Conservation (phyloP, 305 asterid genomes). For the Rubia occidens region DNA sequence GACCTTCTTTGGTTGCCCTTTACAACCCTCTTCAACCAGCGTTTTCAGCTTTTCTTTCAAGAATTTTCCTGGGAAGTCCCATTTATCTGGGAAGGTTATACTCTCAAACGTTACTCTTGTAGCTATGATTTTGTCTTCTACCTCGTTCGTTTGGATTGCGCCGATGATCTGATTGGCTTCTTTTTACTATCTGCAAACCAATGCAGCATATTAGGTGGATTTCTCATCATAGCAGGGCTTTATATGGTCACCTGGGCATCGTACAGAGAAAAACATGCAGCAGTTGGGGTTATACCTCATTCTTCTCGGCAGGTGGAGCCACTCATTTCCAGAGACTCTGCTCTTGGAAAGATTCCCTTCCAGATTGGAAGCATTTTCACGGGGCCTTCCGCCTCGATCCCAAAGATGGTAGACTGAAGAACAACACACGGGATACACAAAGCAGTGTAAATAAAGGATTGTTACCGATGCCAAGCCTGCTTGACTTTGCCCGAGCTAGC, state of each 20-base stretch:
- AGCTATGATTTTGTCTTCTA: no score
- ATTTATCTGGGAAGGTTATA: slow-evolving; percentile 85
- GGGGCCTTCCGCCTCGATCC: slow-evolving; percentile 42
- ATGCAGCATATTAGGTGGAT: slow-evolving; percentile 79
- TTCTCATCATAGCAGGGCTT: slow-evolving; percentile 71
- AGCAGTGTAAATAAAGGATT: no score
- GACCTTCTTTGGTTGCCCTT: slow-evolving; percentile 87
- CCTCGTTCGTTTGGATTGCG: no score
- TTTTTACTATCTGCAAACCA: slow-evolving; percentile 2
- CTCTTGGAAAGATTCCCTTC: slow-evolving; percentile 40
- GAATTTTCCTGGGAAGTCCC: slow-evolving; percentile 81
- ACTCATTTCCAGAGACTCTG: slow-evolving; percentile 28
- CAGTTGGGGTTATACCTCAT: slow-evolving; percentile 25
- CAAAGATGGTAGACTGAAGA: slow-evolving; percentile 44
- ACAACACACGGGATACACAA: no score
- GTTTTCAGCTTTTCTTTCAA: slow-evolving; percentile 70
- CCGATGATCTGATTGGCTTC: not conserved
- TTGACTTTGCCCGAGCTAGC: no score
- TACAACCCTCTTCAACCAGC: slow-evolving; percentile 94
- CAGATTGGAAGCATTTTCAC: slow-evolving; percentile 49
- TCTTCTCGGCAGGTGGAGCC: slow-evolving; percentile 41
- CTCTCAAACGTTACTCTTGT: slow-evolving; percentile 1
- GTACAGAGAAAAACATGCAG: slow-evolving; percentile 38
- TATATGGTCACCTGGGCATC: slow-evolving; percentile 97
- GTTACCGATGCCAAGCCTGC: no score